These are phyloP conservation scores for Fraxinus pennsylvanica DNA, from an alignment of 257 asterid species.

Conservation along the genomic window DNA sequence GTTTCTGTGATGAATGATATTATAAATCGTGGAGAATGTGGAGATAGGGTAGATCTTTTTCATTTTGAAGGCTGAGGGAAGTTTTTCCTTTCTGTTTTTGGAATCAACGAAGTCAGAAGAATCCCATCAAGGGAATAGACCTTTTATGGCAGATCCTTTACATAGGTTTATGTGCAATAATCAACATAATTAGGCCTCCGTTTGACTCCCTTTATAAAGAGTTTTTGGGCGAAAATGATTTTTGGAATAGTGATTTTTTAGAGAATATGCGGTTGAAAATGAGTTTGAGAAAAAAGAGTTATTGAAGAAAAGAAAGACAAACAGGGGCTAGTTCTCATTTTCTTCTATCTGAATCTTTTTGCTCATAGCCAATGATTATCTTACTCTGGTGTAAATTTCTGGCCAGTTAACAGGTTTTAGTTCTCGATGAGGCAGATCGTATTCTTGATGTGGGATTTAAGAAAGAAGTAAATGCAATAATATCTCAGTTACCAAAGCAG, in stretches of 20 bases:
- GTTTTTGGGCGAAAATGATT: no score
- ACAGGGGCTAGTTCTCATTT: not conserved
- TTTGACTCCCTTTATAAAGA: no score
- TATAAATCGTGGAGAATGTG: not conserved
- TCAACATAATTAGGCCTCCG: not conserved
- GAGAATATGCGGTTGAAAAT: no score
- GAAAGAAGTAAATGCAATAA: conserved; percentile 76
- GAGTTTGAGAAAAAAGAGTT: no score
- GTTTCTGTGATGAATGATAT: not conserved
- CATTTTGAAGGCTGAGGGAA: not conserved
- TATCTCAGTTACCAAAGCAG: conserved; percentile 86
- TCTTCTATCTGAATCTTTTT: not conserved
- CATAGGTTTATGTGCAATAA: not conserved
- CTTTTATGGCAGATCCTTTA: not conserved
- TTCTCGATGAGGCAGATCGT: conserved; percentile 98
- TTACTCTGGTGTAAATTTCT: conserved; percentile 43
- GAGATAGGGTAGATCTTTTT: not conserved
- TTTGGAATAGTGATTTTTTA: no score
- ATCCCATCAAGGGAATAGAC: not conserved
- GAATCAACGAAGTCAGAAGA: not conserved
- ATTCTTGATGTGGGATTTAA: conserved; percentile 89
- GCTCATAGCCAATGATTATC: conserved; percentile 18
- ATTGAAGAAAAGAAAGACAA: no score
- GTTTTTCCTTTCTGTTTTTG: not conserved
- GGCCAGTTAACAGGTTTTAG: conserved; percentile 74